Evolutionary conservation across 164 flowering plant species (phyloP).

Genomic region (Dillenia turbinata): DNA sequence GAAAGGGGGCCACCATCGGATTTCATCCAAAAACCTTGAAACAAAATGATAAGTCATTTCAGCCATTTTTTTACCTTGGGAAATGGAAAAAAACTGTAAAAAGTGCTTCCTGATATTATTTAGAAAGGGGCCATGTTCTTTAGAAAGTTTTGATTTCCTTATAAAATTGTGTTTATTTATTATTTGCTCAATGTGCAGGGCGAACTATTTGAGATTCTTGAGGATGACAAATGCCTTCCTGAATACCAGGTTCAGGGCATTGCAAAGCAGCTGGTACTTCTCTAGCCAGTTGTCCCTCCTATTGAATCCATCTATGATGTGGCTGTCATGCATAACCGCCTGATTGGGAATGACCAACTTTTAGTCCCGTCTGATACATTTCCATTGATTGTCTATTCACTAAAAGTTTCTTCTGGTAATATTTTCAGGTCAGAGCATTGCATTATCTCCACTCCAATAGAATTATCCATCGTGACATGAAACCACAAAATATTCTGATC

Average conservation of each 20-base stretch:
- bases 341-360: no score
- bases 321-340: no score
- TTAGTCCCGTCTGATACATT: not conserved
- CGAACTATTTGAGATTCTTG: constrained; percentile 92
- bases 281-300: not conserved
- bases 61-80: no score
- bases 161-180: no score
- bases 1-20: no score
- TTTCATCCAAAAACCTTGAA: no score
- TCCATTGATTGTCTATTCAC: not conserved
- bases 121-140: no score
- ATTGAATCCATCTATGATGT: no score
- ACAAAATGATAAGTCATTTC: no score
- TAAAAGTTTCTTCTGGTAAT: not conserved
- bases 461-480: constrained; percentile 98
- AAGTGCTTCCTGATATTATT: no score
- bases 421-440: constrained; percentile 83
- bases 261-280: constrained; percentile 88
- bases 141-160: no score
- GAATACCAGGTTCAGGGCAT: constrained; percentile 98
- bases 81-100: no score
- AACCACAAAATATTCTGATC: constrained; percentile 96
- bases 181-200: constrained; percentile 45
- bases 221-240: constrained; percentile 93
- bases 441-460: constrained; percentile 95